These are phyloP conservation scores for Penicillium sp. DNA, from an alignment of 2,329 filamentous ascomycete species.

Conservation along the genomic window DNA sequence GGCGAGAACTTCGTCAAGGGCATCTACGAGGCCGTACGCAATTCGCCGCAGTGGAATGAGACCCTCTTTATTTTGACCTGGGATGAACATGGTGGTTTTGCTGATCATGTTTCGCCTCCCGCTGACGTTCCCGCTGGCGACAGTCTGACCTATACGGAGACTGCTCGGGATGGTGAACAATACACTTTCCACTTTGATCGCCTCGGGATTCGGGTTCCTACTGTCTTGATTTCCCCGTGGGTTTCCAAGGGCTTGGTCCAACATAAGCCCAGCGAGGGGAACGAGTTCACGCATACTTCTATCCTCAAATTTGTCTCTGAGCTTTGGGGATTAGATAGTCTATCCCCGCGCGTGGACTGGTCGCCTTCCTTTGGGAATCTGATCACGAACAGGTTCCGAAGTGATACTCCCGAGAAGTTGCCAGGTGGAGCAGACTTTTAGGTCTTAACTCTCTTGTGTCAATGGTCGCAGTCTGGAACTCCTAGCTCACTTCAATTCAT, in stretches of 20 bases:
- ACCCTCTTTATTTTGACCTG: conserved; percentile 51
- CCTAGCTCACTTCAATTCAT: neutral
- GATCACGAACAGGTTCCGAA: conserved; percentile 26
- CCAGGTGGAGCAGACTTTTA: conserved; percentile 29
- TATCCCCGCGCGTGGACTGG: conserved; percentile 41
- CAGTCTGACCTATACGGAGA: conserved; percentile 36
- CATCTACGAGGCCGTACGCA: conserved; percentile 48
- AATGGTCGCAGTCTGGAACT: neutral
- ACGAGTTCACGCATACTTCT: conserved; percentile 48
- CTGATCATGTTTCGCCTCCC: conserved; percentile 49
- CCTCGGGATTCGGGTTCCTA: conserved; percentile 34
- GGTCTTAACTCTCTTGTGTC: neutral
- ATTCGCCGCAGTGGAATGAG: conserved; percentile 48
- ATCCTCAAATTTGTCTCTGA: conserved; percentile 46
- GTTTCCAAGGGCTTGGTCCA: conserved; percentile 45
- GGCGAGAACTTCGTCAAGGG: conserved; percentile 49
- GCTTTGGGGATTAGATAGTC: conserved; percentile 44
- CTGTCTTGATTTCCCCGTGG: conserved; percentile 41
- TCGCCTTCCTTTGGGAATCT: conserved; percentile 41
- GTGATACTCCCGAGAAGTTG: conserved; percentile 29
- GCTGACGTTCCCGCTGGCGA: conserved; percentile 42
- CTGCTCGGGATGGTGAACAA: conserved; percentile 24
- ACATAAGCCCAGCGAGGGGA: conserved; percentile 37
- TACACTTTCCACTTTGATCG: conserved; percentile 37
- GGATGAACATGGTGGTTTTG: conserved; percentile 51